Evolutionary conservation across 805 yeast genomes (phyloP).

Genomic region (Jamesozyma piceae): DNA sequence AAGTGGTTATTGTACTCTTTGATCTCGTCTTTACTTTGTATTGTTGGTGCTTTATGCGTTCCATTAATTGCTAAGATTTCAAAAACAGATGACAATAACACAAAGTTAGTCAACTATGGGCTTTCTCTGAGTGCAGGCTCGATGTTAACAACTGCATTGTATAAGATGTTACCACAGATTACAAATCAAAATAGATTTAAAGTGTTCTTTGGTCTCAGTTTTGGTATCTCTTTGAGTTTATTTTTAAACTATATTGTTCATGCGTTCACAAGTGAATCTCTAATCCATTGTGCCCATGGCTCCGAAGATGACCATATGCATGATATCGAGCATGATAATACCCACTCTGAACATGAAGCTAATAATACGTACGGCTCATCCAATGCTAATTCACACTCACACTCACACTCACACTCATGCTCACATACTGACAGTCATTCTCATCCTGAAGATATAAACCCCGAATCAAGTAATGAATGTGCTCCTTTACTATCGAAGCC

Average conservation of each 20-base stretch:
- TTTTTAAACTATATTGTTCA: slow-evolving; percentile 60
- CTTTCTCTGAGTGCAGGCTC: slow-evolving; percentile 78
- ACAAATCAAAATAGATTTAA: slow-evolving; percentile 33
- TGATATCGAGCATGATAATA: not conserved
- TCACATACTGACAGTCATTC: not conserved
- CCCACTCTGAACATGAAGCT: not conserved
- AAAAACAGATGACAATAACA: slow-evolving; percentile 26
- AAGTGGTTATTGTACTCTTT: slow-evolving; percentile 33
- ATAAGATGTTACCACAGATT: slow-evolving; percentile 67
- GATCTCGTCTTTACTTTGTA: slow-evolving; percentile 61
- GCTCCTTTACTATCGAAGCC: not conserved
- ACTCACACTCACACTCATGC: not conserved
- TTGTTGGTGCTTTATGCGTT: slow-evolving; percentile 61
- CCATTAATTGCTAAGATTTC: slow-evolving; percentile 21
- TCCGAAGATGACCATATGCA: slow-evolving; percentile 10
- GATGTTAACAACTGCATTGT: slow-evolving; percentile 66
- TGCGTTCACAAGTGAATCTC: slow-evolving; percentile 63
- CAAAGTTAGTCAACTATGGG: slow-evolving; percentile 60
- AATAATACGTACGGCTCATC: too few relatives aligned
- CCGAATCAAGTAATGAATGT: not conserved
- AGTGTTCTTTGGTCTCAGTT: slow-evolving; percentile 35
- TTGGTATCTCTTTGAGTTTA: slow-evolving; percentile 56
- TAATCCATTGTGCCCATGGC: slow-evolving; percentile 76
- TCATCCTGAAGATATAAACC: not conserved
- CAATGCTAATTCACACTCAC: not conserved